Evolutionary conservation across 768 basidiomycete genomes (phyloP), one percentile per base, ranked within the genome.

Genomic region (Leccinum longicurvipes): DNA sequence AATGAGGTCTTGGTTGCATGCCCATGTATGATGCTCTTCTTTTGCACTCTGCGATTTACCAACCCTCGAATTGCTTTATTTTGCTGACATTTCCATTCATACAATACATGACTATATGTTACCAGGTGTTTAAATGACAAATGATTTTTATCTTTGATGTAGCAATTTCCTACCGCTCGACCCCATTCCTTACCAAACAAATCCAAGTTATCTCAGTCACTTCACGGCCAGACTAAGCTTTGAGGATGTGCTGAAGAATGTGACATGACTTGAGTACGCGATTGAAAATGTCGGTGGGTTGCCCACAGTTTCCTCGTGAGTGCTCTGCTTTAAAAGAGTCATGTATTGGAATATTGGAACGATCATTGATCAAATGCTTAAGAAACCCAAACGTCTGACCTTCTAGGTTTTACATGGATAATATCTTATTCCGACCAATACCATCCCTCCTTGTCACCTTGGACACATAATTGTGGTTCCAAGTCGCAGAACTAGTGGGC

Each of bases 1-100:
- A 96, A 72, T 96, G 73, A 76, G 23, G 25, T 34, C 46, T 17
- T 34, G 47, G 45, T 51, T 52, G 24, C 47, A 54, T 41, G 36
- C 50, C 47, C 23, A n/a, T 47, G 58, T 59, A 60, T 47, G 58
- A 51, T 21, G 51, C 44, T 44, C 53, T 41, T 23, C 19, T 14
- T 36, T 53, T 45, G 29, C 15, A 47, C 61, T 54, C 42, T 42
- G 41, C 52, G 53, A 51, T 54, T 23, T 59, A 54, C 28, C 31
- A 11, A 47, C 42, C n/a, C n/a, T 52, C 36, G 41, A 53, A 57
- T 53, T 50, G 19, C 47, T 53, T 60, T 47, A 14, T 27, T 52
- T 51, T 56, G 21, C 58, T 63, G 47, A 65, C 46, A 6, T 51
- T 49, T 51, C n/a, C 39, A 34, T 54, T 53, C 41, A 54, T 53